Conservation (phyloP, 305 asterid species). For the Fraxinus nigra region DNA sequence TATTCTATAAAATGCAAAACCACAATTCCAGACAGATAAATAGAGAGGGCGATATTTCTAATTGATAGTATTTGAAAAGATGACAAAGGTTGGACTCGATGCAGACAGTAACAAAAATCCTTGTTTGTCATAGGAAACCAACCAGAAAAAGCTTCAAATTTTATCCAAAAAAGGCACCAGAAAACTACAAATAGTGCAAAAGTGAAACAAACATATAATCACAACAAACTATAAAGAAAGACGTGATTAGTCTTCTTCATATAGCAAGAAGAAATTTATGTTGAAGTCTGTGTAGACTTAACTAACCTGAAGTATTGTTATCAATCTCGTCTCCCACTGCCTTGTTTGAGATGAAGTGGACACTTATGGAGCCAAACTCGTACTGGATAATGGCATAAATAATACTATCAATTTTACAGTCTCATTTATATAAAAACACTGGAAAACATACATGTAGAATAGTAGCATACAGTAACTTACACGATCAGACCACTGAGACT, state of each 20-base stretch:
- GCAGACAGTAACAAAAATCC: not conserved
- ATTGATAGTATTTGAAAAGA: not conserved
- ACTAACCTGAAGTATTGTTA: constrained; percentile 50
- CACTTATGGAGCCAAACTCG: constrained; percentile 44
- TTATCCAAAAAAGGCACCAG: not conserved
- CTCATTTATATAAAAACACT: constrained; percentile 1
- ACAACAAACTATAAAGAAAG: not conserved
- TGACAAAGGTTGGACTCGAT: not conserved
- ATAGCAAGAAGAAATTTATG: constrained; percentile 19
- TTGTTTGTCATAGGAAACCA: not conserved
- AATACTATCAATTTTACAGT: constrained; percentile 23
- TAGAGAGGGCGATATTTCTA: not conserved
- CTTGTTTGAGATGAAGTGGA: constrained; percentile 48
- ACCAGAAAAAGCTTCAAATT: not conserved
- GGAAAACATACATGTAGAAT: constrained; percentile 9
- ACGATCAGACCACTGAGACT: constrained; percentile 60
- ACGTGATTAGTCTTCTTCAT: not conserved
- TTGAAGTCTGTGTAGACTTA: constrained; percentile 20
- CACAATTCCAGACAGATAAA: not conserved
- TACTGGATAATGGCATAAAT: constrained; percentile 37
- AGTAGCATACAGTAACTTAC: constrained; percentile 42
- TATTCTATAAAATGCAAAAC: not conserved
- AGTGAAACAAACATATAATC: not conserved
- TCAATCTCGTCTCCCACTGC: constrained; percentile 27
- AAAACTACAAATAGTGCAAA: not conserved